phyloP scores from a whole-genome alignment of 257 asterid species.

The Coffea canephora region DNA sequence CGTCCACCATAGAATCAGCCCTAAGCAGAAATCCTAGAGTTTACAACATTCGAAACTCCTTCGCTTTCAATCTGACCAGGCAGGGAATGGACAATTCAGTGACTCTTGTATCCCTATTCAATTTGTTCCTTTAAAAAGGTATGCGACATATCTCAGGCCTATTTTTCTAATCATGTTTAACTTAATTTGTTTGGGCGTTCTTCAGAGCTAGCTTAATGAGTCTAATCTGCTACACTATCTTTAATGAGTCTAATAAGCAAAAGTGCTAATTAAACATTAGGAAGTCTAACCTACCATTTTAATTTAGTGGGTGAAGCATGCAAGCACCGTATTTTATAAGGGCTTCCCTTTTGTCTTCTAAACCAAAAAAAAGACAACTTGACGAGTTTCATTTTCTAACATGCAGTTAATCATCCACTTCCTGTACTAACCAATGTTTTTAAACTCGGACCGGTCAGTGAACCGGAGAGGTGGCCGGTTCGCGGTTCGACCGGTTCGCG shows the following conservation, averaged over 20 bases:
- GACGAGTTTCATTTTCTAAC: background rate
- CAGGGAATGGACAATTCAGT: background rate
- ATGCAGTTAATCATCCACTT: background rate
- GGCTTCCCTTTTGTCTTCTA: background rate
- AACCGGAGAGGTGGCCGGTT: no score
- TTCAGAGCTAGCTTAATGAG: background rate
- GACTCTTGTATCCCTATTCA: background rate
- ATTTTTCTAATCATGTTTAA: background rate
- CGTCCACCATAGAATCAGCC: background rate
- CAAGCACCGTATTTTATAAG: background rate
- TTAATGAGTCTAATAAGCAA: background rate
- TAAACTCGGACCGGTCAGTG: no score
- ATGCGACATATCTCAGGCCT: no score
- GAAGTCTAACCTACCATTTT: background rate
- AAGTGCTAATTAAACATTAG: background rate
- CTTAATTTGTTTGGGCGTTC: background rate
- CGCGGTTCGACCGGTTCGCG: no score
- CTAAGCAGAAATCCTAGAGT: background rate
- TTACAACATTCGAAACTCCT: background rate
- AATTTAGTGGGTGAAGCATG: no score
- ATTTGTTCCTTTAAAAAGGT: background rate
- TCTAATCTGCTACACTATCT: background rate
- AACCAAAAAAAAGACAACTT: background rate
- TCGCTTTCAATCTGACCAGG: background rate
- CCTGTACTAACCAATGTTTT: background rate